Percentiles rank a stretch among this genome's conserved stretches.
These are phyloP conservation scores for Suillus tomentosus DNA, from an alignment of 768 basidiomycete genomes.

Conservation along the genomic window DNA sequence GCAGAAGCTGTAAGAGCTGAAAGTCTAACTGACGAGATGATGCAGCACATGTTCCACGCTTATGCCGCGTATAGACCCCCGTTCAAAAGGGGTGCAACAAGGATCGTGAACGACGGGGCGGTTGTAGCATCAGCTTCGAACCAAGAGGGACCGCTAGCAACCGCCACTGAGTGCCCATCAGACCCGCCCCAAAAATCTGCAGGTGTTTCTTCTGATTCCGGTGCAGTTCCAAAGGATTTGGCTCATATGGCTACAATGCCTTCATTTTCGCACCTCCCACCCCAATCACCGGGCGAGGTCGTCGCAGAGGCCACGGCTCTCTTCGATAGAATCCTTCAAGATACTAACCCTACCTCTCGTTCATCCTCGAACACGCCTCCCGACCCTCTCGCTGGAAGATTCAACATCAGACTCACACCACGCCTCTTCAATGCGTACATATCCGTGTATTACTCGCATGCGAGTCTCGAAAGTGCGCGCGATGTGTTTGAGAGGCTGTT, in stretches of 20 bases:
- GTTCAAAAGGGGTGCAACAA: constrained; percentile 55
- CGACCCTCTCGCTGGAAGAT: constrained; percentile 38
- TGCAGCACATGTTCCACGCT: constrained; percentile 85
- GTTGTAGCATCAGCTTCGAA: constrained; percentile 4
- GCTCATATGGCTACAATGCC: constrained; percentile 13
- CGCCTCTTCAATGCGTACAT: constrained; percentile 80
- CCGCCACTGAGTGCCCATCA: constrained; percentile 12
- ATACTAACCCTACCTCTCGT: constrained; percentile 25
- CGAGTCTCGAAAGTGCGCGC: constrained; percentile 48
- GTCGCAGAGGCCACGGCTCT: constrained; percentile 68
- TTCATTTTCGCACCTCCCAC: constrained; percentile 55
- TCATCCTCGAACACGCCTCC: constrained; percentile 4
- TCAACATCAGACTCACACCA: constrained; percentile 61
- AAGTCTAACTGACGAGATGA: constrained; percentile 61
- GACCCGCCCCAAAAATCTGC: constrained; percentile 6
- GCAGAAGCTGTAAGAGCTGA: constrained; percentile 62
- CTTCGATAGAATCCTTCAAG: constrained; percentile 59
- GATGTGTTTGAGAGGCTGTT: constrained; percentile 56
- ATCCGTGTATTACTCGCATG: constrained; percentile 68
- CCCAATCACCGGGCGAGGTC: constrained; percentile 73
- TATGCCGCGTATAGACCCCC: constrained; percentile 82
- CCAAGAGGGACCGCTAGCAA: constrained; percentile 4
- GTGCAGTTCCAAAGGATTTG: background rate
- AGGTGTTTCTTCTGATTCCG: background rate
- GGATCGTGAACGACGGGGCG: constrained; percentile 35